phyloP scores from a whole-genome alignment of 257 asterid species.

The Rhazya stricta region DNA sequence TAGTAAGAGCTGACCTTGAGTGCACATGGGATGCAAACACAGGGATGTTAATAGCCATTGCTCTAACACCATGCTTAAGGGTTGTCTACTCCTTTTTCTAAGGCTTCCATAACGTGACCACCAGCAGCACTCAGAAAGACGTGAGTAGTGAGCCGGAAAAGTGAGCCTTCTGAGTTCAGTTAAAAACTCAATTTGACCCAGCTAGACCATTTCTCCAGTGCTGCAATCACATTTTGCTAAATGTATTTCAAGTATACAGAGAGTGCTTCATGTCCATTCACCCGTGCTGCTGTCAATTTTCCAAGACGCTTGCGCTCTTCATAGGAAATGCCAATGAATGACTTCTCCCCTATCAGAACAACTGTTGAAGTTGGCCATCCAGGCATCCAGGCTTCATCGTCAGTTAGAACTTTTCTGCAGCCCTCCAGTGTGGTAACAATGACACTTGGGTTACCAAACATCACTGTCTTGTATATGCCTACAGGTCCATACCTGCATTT shows the following conservation, averaged over 20 bases:
- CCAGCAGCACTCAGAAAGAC: conserved; percentile 76
- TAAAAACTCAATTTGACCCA: conserved; percentile 70
- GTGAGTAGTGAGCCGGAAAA: conserved; percentile 67
- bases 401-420: conserved; percentile 60
- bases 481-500: conserved; percentile 54
- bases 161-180: conserved; percentile 74
- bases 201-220: conserved; percentile 63
- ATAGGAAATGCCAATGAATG: conserved; percentile 52
- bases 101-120: conserved; percentile 52
- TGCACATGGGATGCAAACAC: conserved; percentile 79
- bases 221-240: conserved; percentile 47
- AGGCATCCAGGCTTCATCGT: conserved; percentile 76
- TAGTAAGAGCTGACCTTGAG: conserved; percentile 53
- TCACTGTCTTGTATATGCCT: conserved; percentile 72
- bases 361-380: conserved; percentile 84
- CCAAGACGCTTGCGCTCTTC: conserved; percentile 79
- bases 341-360: conserved; percentile 71
- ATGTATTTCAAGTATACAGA: conserved; percentile 62
- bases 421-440: conserved; percentile 75
- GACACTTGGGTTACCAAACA: conserved; percentile 83
- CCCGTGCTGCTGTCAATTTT: conserved; percentile 72
- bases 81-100: conserved; percentile 78
- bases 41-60: conserved; percentile 81
- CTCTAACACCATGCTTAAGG: conserved; percentile 79
- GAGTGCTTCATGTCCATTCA: conserved; percentile 72